A percentile compares a stretch with the other conserved stretches of the same genome.
Conservation (phyloP, 1,139 yeast genomes). For the Kurtzmaniella natalensis region DNA sequence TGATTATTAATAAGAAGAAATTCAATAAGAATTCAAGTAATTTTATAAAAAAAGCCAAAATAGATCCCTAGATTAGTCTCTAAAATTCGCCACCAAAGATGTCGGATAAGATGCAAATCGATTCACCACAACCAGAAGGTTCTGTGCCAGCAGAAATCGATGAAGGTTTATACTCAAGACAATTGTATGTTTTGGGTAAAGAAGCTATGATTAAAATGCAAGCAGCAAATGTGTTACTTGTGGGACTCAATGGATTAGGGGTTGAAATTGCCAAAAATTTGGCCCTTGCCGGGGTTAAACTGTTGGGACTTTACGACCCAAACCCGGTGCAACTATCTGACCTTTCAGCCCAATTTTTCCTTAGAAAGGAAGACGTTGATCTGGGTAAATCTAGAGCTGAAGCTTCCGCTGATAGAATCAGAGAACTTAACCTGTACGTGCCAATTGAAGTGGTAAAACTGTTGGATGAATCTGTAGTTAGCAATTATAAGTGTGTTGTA, state of each 20-base stretch:
- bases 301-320: slow-evolving; percentile 85
- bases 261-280: slow-evolving; percentile 95
- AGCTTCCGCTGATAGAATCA: slow-evolving; percentile 59
- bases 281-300: slow-evolving; percentile 95
- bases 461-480: slow-evolving; percentile 46
- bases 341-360: slow-evolving; percentile 85
- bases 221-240: slow-evolving; percentile 77
- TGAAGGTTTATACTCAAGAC: slow-evolving; percentile 93
- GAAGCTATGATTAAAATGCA: slow-evolving; percentile 99
- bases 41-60: too few relatives aligned
- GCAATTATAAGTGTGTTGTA: slow-evolving; percentile 74
- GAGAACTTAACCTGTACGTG: slow-evolving; percentile 85
- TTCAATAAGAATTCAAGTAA: too few relatives aligned
- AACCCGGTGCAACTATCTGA: slow-evolving; percentile 61
- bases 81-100: slow-evolving; percentile 12
- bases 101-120: slow-evolving; percentile 50
- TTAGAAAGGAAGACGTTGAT: slow-evolving; percentile 55
- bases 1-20: too few relatives aligned
- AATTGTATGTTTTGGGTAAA: slow-evolving; percentile 86
- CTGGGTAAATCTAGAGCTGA: slow-evolving; percentile 70
- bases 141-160: slow-evolving; percentile 69
- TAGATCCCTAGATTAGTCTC: too few relatives aligned
- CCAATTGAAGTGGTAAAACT: slow-evolving; percentile 71
- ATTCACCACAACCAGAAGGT: slow-evolving; percentile 45
- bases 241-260: slow-evolving; percentile 90